Evolutionary conservation across 2,329 filamentous ascomycete species (phyloP).

Genomic region (Colletotrichum australisinense): DNA sequence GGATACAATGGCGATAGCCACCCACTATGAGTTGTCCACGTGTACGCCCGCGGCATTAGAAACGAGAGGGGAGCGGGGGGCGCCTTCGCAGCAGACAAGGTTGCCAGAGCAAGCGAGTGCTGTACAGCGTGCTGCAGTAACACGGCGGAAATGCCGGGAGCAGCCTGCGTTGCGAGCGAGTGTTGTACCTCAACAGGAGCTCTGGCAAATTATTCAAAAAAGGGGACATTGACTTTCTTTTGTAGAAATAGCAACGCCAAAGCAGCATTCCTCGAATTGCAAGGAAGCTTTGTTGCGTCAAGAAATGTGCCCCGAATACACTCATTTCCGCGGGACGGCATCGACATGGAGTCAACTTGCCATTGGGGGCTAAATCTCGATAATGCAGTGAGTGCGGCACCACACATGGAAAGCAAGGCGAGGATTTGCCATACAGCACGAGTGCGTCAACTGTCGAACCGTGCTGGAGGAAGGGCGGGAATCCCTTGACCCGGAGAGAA

Average conservation of each 20-base stretch:
- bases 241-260: neutral
- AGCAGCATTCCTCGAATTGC: neutral
- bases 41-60: constrained; percentile 3
- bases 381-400: neutral
- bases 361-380: neutral
- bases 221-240: neutral
- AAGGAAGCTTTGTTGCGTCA: neutral
- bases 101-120: constrained; percentile 6
- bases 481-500: neutral
- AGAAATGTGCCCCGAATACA: neutral
- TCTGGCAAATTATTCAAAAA: neutral
- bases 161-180: neutral
- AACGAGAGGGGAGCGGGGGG: constrained; percentile 8
- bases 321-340: neutral
- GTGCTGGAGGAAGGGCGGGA: neutral
- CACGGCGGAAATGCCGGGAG: constrained; percentile 3
- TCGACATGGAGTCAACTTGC: neutral
- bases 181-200: neutral
- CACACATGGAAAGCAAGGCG: neutral
- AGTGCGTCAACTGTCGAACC: neutral
- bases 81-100: constrained; percentile 3
- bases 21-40: constrained; percentile 25
- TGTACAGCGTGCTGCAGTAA: constrained; percentile 23
- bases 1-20: neutral
- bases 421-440: neutral